Evolutionary conservation across 495 filamentous ascomycete genomes (phyloP).

Genomic region (Parathielavia hyrcaniae): DNA sequence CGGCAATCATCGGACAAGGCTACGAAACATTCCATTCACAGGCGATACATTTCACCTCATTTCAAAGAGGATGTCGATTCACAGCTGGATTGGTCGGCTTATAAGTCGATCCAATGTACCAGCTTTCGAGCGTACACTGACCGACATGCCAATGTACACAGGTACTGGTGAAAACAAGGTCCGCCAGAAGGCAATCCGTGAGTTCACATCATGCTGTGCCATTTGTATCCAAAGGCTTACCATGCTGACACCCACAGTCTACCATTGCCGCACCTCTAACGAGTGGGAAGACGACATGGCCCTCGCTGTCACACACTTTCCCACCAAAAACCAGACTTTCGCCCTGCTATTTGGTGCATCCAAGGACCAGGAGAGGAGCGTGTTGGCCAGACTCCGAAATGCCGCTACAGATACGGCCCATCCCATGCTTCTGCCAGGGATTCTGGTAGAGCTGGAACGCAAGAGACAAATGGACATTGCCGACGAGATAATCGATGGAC

Average conservation of each 20-base stretch:
- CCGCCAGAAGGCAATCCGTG: too few relatives aligned
- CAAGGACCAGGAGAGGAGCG: neutral
- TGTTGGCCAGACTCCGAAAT: neutral
- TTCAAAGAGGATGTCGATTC: too few relatives aligned
- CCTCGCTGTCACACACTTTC: neutral
- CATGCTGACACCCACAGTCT: neutral
- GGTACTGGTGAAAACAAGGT: too few relatives aligned
- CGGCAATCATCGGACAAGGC: too few relatives aligned
- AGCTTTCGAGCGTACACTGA: too few relatives aligned
- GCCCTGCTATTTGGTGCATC: neutral
- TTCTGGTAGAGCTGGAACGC: constrained; percentile 14
- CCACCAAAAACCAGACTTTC: neutral
- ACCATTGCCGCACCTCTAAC: neutral
- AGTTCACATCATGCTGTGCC: neutral
- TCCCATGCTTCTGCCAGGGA: constrained; percentile 12
- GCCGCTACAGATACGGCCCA: neutral
- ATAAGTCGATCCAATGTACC: too few relatives aligned
- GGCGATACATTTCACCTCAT: too few relatives aligned
- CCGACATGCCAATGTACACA: too few relatives aligned
- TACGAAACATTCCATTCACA: too few relatives aligned
- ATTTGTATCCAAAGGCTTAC: too few relatives aligned
- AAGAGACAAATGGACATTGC: constrained; percentile 7
- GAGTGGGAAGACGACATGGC: neutral
- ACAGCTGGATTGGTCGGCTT: too few relatives aligned
- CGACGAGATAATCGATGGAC: neutral